Evolutionary conservation across 2,329 filamentous ascomycete genomes (phyloP).

Genomic region (Arthrobotrys conoides): DNA sequence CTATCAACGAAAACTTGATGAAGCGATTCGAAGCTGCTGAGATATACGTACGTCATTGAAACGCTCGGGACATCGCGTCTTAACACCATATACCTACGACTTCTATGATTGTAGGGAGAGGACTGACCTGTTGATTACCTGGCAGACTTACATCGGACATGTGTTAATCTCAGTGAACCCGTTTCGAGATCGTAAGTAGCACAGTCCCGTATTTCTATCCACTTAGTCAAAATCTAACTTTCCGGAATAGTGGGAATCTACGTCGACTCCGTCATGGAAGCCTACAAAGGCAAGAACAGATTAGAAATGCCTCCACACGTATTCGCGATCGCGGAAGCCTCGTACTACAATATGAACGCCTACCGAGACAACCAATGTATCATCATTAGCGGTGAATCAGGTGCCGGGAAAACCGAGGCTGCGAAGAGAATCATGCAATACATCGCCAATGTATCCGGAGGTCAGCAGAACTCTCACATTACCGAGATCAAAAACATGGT

Average conservation of each 20-base stretch:
- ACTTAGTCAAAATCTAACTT: conserved; percentile 20
- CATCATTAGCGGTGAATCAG: conserved; percentile 97
- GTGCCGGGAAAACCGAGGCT: conserved; percentile 98
- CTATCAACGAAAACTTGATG: conserved; percentile 99
- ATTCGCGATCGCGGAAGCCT: conserved; percentile 95
- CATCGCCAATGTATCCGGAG: conserved; percentile 91
- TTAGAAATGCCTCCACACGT: conserved; percentile 97
- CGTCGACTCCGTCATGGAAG: conserved; percentile 98
- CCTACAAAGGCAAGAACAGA: conserved; percentile 96
- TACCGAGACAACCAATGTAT: conserved; percentile 97
- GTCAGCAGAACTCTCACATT: conserved; percentile 83
- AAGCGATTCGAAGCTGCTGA: conserved; percentile 97
- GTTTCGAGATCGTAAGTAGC: conserved; percentile 94
- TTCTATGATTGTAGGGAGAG: background rate
- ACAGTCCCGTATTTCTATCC: background rate
- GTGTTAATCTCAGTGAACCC: conserved; percentile 98
- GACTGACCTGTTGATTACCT: conserved; percentile 27
- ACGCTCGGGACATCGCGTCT: conserved; percentile 72
- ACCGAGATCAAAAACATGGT: conserved; percentile 99
- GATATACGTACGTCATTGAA: conserved; percentile 80
- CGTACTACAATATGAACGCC: conserved; percentile 88
- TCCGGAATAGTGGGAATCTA: conserved; percentile 91
- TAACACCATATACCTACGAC: conserved; percentile 74
- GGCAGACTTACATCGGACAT: conserved; percentile 97
- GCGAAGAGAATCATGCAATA: conserved; percentile 99